Base-by-base conservation (phyloP, 2,329 filamentous ascomycete genomes). In the Graphium sp. region DNA sequence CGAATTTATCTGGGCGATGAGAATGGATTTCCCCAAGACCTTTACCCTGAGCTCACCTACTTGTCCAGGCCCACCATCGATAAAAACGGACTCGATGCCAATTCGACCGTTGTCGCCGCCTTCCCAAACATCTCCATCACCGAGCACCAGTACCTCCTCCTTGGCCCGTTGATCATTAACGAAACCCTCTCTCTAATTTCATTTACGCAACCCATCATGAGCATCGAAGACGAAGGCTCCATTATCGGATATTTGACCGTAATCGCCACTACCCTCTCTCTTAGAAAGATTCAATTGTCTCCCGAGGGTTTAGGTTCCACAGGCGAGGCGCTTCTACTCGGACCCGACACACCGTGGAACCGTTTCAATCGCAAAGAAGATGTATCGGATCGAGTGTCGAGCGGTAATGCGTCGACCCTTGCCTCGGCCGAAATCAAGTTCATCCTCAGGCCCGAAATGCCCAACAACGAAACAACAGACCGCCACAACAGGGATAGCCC, bases 161-260 rank as follows among this genome's bases (percentile, higher is more conserved):
- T 89, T 0, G 85, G 85, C 0, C 84, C 84, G 0, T 58, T 81
- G 33, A 57, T 67, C 16, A 51, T 89, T 36, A 89, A 91, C 45
- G 55, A 66, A 25, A 69, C 71, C 0, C 78, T 77, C 36, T 79
- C 80, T 14, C 55, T 94, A 8, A 47, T 92, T 9, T 93, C 84
- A 3, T 58, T 92, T 33, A 92, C 84, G 0, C 53, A 87, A 11
- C 81, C 84, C 0, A 70, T 94, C 30, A 65, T 80, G 34, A 73
- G 77, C 44, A 78, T 74, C 37, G 60, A 61, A 2, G 62, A 64
- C 3, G 47, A 52, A 23, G 55, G 54, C 4, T 72, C 77, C 35
- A 66, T 87, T 1, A 59, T 93, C 5, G 85, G 82, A 2, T 93
- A 83, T 56, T 66, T 93, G 56, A 92, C 83, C 2, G 55, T 87